These are phyloP conservation scores for Volutella citrinella DNA, from an alignment of 2,329 filamentous ascomycete species.

Conservation along the genomic window DNA sequence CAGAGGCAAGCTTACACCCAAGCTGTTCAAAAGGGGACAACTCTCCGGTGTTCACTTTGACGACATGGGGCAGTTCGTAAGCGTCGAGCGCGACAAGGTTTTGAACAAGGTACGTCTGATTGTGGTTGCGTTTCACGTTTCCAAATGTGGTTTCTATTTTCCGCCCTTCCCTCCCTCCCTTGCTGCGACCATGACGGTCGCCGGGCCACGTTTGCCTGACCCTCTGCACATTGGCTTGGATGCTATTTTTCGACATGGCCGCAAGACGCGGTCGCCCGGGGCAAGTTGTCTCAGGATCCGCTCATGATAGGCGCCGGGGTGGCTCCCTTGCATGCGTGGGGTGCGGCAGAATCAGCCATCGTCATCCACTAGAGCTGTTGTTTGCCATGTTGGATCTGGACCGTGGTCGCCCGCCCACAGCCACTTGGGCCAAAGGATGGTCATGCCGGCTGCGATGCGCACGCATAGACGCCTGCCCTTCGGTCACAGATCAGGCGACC, in stretches of 20 bases:
- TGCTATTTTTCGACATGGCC: slow-evolving; percentile 22
- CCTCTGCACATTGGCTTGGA: slow-evolving; percentile 8
- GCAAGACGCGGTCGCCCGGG: slow-evolving; percentile 13
- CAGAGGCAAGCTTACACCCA: slow-evolving; percentile 85
- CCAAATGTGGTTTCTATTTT: slow-evolving; percentile 12
- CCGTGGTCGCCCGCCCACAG: no score
- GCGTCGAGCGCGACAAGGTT: slow-evolving; percentile 81
- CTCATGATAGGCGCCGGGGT: slow-evolving; percentile 24
- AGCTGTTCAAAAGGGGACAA: slow-evolving; percentile 80
- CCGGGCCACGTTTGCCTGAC: slow-evolving; percentile 9
- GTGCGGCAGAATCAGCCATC: slow-evolving; percentile 16
- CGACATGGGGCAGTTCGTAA: slow-evolving; percentile 78
- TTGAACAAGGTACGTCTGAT: slow-evolving; percentile 67
- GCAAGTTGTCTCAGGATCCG: slow-evolving; percentile 18
- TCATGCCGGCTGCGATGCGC: no score
- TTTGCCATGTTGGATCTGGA: no score
- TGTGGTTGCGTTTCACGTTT: slow-evolving; percentile 14
- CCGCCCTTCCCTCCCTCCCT: slow-evolving; percentile 15
- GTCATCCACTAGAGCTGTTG: no score
- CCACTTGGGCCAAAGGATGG: no score
- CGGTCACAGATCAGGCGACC: no score
- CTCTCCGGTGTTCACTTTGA: slow-evolving; percentile 79
- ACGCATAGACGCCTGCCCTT: no score
- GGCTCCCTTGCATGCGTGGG: slow-evolving; percentile 22
- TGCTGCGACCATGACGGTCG: slow-evolving; percentile 15